Percentiles rank a stretch among this genome's conserved stretches.
phyloP scores from a whole-genome alignment of 345 rosid species.

The Acer saccharum region DNA sequence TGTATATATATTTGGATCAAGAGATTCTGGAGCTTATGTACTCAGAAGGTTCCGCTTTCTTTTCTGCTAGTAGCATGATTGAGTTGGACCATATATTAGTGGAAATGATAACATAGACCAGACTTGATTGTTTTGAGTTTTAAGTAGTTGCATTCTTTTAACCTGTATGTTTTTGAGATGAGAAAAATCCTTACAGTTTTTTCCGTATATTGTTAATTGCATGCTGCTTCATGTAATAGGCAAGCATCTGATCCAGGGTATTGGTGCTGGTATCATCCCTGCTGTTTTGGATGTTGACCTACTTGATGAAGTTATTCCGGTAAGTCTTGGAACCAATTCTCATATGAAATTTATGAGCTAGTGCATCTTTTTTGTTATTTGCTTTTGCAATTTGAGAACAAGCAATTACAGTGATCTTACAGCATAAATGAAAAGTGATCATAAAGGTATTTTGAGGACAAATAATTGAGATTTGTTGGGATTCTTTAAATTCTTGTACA shows the following conservation, averaged over 20 bases:
- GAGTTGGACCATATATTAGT: too few species aligned
- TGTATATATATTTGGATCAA: too few species aligned
- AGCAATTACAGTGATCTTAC: neutral
- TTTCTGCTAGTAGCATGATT: too few species aligned
- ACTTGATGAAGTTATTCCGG: constrained; percentile 57
- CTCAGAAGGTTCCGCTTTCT: too few species aligned
- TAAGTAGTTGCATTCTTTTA: neutral
- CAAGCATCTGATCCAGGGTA: constrained; percentile 56
- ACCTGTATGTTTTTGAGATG: neutral
- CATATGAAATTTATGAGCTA: neutral
- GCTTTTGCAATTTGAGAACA: neutral
- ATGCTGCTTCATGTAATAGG: constrained; percentile 33
- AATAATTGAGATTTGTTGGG: neutral
- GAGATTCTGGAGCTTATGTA: too few species aligned
- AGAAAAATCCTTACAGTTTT: neutral
- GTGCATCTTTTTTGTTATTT: neutral
- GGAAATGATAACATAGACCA: neutral
- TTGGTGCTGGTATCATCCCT: constrained; percentile 62
- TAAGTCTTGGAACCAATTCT: constrained; percentile 26
- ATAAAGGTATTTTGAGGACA: neutral
- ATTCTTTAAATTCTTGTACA: neutral
- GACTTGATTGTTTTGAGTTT: neutral
- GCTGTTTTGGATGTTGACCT: constrained; percentile 37
- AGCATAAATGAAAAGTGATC: neutral
- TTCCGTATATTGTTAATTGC: neutral